phyloP scores from a whole-genome alignment of 768 basidiomycete species.

The Podaxis sp. region DNA sequence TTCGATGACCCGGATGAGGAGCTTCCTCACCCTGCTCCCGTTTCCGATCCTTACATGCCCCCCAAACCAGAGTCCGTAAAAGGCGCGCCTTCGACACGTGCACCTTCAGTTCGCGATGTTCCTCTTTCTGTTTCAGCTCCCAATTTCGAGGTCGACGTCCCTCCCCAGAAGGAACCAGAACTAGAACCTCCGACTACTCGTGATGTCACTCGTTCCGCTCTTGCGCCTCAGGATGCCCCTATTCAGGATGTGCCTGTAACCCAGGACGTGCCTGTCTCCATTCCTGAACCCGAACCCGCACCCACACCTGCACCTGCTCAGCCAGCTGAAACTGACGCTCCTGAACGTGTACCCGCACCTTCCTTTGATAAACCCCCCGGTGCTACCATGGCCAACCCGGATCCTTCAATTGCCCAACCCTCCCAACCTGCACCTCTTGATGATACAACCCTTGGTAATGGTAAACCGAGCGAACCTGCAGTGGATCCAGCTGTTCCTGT shows the following conservation, averaged over 20 bases:
- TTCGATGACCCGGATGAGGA: constrained; percentile 47
- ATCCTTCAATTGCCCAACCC: background rate
- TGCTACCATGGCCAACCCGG: background rate
- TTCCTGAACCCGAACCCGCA: background rate
- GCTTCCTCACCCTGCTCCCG: constrained; percentile 27
- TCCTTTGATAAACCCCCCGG: background rate
- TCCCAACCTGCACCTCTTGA: background rate
- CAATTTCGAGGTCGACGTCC: background rate
- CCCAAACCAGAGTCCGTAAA: constrained; percentile 15
- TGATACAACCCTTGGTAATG: background rate
- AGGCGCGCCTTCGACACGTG: constrained; percentile 10
- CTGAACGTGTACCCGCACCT: background rate
- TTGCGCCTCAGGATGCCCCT: background rate
- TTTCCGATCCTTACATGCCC: constrained; percentile 25
- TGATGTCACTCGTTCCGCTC: background rate
- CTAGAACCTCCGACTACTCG: background rate
- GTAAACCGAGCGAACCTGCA: background rate
- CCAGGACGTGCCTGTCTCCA: background rate
- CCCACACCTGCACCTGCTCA: background rate
- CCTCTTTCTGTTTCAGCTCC: background rate
- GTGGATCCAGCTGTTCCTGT: background rate
- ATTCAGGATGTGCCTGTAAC: background rate
- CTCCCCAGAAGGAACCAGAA: background rate
- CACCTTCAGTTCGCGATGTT: constrained; percentile 11
- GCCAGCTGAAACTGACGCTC: background rate